phyloP scores from a whole-genome alignment of 1,284 basidiomycete genomes.

The Waitea zeae region DNA sequence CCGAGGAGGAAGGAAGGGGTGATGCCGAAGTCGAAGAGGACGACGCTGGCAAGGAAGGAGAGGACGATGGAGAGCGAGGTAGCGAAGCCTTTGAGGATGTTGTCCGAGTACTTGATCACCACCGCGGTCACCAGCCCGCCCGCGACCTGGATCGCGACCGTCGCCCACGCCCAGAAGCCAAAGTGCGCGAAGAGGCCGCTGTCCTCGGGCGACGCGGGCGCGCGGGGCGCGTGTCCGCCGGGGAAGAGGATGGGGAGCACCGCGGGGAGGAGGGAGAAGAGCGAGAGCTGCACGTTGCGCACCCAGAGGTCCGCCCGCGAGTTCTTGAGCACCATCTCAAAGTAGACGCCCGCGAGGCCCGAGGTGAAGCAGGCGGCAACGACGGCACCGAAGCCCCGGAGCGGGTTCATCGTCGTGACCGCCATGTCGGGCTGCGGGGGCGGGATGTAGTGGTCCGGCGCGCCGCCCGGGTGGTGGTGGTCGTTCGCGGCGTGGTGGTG shows the following conservation, averaged over 20 bases:
- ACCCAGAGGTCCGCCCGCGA: constrained; percentile 60
- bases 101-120: constrained; percentile 78
- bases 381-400: constrained; percentile 51
- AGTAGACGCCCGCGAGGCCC: constrained; percentile 71
- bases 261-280: constrained; percentile 65
- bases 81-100: constrained; percentile 88
- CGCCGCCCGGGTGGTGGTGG: constrained; percentile 1
- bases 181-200: constrained; percentile 54
- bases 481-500: not conserved
- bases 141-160: constrained; percentile 76
- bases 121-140: constrained; percentile 84
- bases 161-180: constrained; percentile 82
- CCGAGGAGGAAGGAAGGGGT: constrained; percentile 76
- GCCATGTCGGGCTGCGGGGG: constrained; percentile 4
- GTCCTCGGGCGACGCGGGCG: constrained; percentile 14
- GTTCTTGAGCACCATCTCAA: constrained; percentile 68
- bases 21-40: constrained; percentile 77
- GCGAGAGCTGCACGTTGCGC: constrained; percentile 62
- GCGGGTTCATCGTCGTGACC: constrained; percentile 39
- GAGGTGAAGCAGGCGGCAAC: constrained; percentile 63
- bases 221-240: too few species aligned
- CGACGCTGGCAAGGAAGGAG: constrained; percentile 80
- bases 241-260: constrained; percentile 50
- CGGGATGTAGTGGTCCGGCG: constrained; percentile 6
- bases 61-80: constrained; percentile 86